These are phyloP conservation scores for Phaeotremella fagi DNA, from an alignment of 768 basidiomycete genomes.

Conservation along the genomic window DNA sequence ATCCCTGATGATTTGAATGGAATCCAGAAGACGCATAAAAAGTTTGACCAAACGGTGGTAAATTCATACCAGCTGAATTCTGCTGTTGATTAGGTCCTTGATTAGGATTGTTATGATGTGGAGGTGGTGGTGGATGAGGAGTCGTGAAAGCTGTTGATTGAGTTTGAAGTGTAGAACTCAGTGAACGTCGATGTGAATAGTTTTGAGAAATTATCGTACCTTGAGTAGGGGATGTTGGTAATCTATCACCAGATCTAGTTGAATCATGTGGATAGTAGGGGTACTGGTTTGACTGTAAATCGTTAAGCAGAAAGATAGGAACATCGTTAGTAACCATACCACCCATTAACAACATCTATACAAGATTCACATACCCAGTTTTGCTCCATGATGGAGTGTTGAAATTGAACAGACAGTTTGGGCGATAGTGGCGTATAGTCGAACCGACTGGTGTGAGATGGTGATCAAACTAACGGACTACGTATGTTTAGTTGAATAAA, in stretches of 20 bases:
- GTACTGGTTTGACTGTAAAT: slow-evolving; percentile 11
- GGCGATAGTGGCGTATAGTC: slow-evolving; percentile 3
- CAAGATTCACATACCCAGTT: slow-evolving; percentile 18
- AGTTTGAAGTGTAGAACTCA: no score
- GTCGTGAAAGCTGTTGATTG: not conserved
- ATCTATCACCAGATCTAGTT: slow-evolving; percentile 4
- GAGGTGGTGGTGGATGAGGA: slow-evolving; percentile 8
- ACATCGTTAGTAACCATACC: not conserved
- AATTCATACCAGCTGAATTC: slow-evolving; percentile 10
- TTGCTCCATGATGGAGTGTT: slow-evolving; percentile 15
- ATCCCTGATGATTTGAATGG: not conserved
- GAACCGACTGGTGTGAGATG: not conserved
- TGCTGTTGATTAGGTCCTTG: no score
- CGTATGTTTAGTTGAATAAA: no score
- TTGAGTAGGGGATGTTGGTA: slow-evolving; percentile 3
- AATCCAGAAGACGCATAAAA: slow-evolving; percentile 20
- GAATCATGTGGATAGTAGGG: slow-evolving; percentile 13
- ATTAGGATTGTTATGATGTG: not conserved
- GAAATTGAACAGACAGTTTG: slow-evolving; percentile 18
- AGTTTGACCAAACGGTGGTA: slow-evolving; percentile 26
- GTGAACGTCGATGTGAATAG: not conserved
- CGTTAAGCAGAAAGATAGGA: not conserved
- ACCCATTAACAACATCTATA: no score
- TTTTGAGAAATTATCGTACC: not conserved
- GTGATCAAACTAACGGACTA: not conserved